Evolutionary conservation across 257 asterid genomes (phyloP).

Genomic region (Pogostemon cablin): DNA sequence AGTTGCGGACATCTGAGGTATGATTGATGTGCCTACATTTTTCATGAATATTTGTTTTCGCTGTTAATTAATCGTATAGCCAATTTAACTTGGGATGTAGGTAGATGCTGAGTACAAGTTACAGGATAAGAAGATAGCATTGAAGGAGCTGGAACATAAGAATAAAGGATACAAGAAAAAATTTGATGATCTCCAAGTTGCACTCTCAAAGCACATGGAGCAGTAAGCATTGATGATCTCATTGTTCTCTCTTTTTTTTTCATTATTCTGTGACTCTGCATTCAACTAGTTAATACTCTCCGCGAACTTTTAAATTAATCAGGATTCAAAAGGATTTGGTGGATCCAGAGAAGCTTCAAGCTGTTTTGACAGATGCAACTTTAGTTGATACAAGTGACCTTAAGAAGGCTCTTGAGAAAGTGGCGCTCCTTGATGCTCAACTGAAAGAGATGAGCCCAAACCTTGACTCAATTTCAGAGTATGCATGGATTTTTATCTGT

Average conservation of each 20-base stretch:
- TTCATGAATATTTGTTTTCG: background rate
- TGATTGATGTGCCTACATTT: slow-evolving; percentile 19
- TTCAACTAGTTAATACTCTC: slow-evolving; percentile 3
- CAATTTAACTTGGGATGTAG: slow-evolving; percentile 44
- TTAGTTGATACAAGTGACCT: slow-evolving; percentile 63
- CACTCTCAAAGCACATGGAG: slow-evolving; percentile 81
- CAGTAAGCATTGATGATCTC: slow-evolving; percentile 57
- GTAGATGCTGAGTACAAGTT: slow-evolving; percentile 96
- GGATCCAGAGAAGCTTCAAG: slow-evolving; percentile 83
- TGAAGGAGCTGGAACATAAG: slow-evolving; percentile 69
- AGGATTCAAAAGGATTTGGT: slow-evolving; percentile 93
- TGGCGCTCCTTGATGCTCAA: slow-evolving; percentile 91
- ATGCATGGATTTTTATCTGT: slow-evolving; percentile 32
- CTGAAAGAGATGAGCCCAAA: slow-evolving; percentile 94
- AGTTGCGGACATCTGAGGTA: slow-evolving; percentile 88
- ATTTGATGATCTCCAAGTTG: slow-evolving; percentile 67
- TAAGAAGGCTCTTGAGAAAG: slow-evolving; percentile 78
- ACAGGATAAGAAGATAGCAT: slow-evolving; percentile 78
- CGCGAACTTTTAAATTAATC: slow-evolving; percentile 25
- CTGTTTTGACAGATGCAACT: slow-evolving; percentile 59
- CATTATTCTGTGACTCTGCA: background rate
- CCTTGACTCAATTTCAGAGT: slow-evolving; percentile 97
- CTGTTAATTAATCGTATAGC: slow-evolving; percentile 12
- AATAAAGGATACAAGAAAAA: slow-evolving; percentile 84
- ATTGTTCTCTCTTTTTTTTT: background rate